phyloP scores from a whole-genome alignment of 768 basidiomycete species.

The Psilocybe sp. region DNA sequence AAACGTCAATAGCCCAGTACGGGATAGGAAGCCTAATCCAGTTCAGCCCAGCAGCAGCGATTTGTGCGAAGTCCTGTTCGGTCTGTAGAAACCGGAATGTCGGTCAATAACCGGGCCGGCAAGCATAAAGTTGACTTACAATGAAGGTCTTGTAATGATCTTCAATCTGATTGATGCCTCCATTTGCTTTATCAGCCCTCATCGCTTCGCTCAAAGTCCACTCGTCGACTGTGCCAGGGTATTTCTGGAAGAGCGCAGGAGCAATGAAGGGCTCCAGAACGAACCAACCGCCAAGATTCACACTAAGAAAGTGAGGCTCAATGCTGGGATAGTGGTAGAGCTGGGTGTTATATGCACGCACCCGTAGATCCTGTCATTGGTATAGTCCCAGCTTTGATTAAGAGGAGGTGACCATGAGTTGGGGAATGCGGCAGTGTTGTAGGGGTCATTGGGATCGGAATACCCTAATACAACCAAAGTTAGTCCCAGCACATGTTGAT shows the following conservation, averaged over 20 bases:
- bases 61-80: conserved; percentile 86
- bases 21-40: conserved; percentile 83
- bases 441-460: conserved; percentile 67
- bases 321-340: background rate
- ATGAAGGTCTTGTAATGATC: conserved; percentile 83
- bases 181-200: conserved; percentile 58
- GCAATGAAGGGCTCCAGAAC: conserved; percentile 77
- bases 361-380: conserved; percentile 48
- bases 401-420: conserved; percentile 82
- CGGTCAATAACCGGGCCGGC: background rate
- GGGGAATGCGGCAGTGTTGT: conserved; percentile 68
- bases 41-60: conserved; percentile 86
- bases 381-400: conserved; percentile 72
- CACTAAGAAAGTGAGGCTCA: conserved; percentile 34
- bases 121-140: conserved; percentile 36
- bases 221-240: conserved; percentile 59
- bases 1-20: conserved; percentile 78
- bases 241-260: conserved; percentile 60
- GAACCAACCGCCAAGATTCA: conserved; percentile 78
- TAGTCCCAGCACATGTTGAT: no score
- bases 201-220: conserved; percentile 67
- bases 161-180: conserved; percentile 64
- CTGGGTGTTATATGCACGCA: background rate
- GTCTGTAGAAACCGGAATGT: conserved; percentile 48
- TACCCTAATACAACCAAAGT: conserved; percentile 42